Evolutionary conservation across 768 basidiomycete species (phyloP).

Genomic region (Melanogaster broomeanus): DNA sequence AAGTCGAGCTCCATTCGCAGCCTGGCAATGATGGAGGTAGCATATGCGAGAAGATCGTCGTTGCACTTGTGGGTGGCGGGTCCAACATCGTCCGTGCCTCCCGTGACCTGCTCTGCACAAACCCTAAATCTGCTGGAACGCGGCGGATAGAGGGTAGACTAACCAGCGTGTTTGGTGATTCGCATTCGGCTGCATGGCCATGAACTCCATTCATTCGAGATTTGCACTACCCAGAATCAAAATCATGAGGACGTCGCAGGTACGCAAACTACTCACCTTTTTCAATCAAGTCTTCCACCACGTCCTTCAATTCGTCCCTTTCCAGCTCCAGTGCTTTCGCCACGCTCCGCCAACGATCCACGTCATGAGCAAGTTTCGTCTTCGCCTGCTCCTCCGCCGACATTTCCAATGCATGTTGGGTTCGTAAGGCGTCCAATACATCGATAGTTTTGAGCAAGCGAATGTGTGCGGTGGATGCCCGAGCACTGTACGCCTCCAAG

Average conservation of each 20-base stretch:
- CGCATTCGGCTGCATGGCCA: conserved; percentile 49
- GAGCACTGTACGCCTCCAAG: conserved; percentile 38
- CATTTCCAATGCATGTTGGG: conserved; percentile 43
- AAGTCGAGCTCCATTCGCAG: conserved; percentile 45
- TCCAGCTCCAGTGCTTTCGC: conserved; percentile 44
- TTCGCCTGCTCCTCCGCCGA: conserved; percentile 33
- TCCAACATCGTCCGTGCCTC: neutral
- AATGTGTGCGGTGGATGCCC: conserved; percentile 43
- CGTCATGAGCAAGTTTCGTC: conserved; percentile 36
- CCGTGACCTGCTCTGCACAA: conserved; percentile 20
- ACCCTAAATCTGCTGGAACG: conserved; percentile 10
- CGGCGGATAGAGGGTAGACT: conserved; percentile 23
- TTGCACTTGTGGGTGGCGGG: conserved; percentile 4
- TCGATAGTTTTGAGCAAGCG: conserved; percentile 53
- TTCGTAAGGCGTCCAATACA: conserved; percentile 45
- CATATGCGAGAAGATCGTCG: conserved; percentile 40
- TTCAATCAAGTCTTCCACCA: conserved; percentile 52
- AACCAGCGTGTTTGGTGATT: conserved; percentile 46
- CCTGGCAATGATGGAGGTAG: conserved; percentile 43
- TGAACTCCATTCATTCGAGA: conserved; percentile 42
- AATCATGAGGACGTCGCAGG: neutral
- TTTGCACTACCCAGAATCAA: conserved; percentile 39
- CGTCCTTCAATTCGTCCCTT: conserved; percentile 54
- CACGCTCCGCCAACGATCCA: conserved; percentile 35
- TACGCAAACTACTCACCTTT: conserved; percentile 50